These are phyloP conservation scores for Orobanche coerulescens DNA, from an alignment of 257 asterid genomes.

Conservation along the genomic window DNA sequence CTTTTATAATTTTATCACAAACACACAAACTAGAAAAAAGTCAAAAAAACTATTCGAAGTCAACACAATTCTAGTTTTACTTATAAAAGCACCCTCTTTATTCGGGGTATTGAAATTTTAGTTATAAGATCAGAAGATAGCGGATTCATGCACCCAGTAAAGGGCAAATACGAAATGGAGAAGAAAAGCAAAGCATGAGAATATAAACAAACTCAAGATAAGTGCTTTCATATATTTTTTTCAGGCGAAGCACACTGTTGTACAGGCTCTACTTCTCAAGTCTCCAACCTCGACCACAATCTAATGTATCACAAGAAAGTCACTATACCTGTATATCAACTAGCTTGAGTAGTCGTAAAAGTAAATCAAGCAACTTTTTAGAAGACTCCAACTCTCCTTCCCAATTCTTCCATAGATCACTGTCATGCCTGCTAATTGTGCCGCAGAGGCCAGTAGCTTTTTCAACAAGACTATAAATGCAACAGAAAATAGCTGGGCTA, in stretches of 20 bases:
- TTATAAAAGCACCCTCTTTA: neutral
- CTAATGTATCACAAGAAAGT: constrained; percentile 1
- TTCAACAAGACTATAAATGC: constrained; percentile 56
- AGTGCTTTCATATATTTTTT: neutral
- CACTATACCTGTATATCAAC: constrained; percentile 76
- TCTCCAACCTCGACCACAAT: neutral
- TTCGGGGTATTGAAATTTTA: neutral
- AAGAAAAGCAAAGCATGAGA: neutral
- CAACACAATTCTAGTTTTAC: neutral
- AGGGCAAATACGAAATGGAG: neutral
- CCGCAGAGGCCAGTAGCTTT: constrained; percentile 53
- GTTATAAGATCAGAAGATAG: neutral
- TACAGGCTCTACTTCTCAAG: neutral
- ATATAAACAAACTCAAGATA: neutral
- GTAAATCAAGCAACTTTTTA: constrained; percentile 71
- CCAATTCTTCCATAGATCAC: constrained; percentile 51
- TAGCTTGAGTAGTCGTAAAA: constrained; percentile 57
- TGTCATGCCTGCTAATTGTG: constrained; percentile 26
- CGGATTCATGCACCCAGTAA: neutral
- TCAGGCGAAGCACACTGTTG: neutral
- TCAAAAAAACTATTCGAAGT: neutral
- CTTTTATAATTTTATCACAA: no score
- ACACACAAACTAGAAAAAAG: no score
- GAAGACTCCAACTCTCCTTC: constrained; percentile 62
- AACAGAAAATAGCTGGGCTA: constrained; percentile 67